Percentiles rank a stretch among this genome's conserved stretches.
Evolutionary conservation across 495 filamentous ascomycete species (phyloP).

Genomic region (Podospora sp.): DNA sequence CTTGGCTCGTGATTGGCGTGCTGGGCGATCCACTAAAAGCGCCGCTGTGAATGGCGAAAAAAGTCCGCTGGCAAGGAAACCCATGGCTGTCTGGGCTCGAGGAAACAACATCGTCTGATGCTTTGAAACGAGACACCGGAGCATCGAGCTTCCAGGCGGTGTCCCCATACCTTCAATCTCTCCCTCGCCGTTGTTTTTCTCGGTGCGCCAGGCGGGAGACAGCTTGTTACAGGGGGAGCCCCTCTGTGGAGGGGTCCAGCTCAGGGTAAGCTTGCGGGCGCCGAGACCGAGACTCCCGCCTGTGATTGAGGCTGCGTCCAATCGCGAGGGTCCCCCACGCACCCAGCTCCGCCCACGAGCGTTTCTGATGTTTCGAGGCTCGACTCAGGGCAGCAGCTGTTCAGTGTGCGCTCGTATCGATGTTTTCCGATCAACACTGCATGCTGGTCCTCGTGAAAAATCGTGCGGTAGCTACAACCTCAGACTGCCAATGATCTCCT

Average conservation of each 20-base stretch:
- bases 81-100: neutral
- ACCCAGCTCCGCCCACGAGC: neutral
- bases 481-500: neutral
- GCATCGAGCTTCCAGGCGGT: constrained; percentile 1
- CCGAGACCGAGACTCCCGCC: neutral
- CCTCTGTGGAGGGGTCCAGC: neutral
- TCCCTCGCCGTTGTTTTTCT: neutral
- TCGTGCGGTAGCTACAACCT: neutral
- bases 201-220: neutral
- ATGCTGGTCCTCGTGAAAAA: neutral
- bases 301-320: neutral
- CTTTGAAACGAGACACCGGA: constrained; percentile 18
- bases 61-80: neutral
- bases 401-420: neutral
- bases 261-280: neutral
- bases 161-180: constrained; percentile 10
- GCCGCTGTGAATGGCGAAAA: neutral
- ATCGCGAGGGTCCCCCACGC: neutral
- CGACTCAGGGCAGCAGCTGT: neutral
- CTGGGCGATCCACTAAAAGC: neutral
- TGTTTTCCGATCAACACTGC: neutral
- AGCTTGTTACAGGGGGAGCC: neutral
- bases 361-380: neutral
- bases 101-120: constrained; percentile 15
- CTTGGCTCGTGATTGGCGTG: neutral